phyloP scores from a whole-genome alignment of 495 filamentous ascomycete species.

The Penicillium paradoxum region DNA sequence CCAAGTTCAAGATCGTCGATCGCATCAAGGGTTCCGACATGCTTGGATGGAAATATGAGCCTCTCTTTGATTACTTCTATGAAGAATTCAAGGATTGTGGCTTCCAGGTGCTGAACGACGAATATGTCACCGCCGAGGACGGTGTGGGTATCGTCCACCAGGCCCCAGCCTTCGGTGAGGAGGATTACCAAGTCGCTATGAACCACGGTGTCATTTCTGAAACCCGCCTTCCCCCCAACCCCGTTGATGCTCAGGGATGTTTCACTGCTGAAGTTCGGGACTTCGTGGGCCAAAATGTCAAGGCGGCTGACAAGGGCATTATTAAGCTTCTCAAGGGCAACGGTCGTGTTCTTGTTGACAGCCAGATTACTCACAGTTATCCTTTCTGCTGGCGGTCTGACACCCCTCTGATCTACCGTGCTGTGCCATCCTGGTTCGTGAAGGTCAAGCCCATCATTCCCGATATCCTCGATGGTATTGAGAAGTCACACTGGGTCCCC shows the following conservation, averaged over 20 bases:
- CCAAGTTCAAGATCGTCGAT: slow-evolving; percentile 83
- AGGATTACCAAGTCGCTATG: slow-evolving; percentile 86
- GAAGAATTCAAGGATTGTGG: slow-evolving; percentile 86
- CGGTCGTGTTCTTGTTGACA: slow-evolving; percentile 79
- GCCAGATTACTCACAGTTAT: slow-evolving; percentile 89
- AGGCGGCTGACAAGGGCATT: slow-evolving; percentile 90
- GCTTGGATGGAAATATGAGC: slow-evolving; percentile 88
- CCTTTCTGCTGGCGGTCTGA: slow-evolving; percentile 96
- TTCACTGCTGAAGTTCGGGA: slow-evolving; percentile 80
- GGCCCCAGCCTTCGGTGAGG: slow-evolving; percentile 91
- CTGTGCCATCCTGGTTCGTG: slow-evolving; percentile 95
- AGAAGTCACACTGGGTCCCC: slow-evolving; percentile 91
- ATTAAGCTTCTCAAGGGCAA: slow-evolving; percentile 82
- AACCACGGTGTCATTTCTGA: slow-evolving; percentile 73
- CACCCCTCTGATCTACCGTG: slow-evolving; percentile 89
- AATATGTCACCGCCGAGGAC: slow-evolving; percentile 86
- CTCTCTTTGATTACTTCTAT: slow-evolving; percentile 89
- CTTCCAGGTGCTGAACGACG: slow-evolving; percentile 80
- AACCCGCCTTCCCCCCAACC: slow-evolving; percentile 77
- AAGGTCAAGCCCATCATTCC: slow-evolving; percentile 81
- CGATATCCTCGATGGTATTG: slow-evolving; percentile 83
- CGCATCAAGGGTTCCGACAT: slow-evolving; percentile 82
- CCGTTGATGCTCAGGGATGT: slow-evolving; percentile 74
- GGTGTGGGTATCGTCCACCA: slow-evolving; percentile 97
- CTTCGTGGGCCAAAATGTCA: slow-evolving; percentile 87